Base-by-base conservation (phyloP, 2,329 filamentous ascomycete species). In the Claviceps monticola region DNA sequence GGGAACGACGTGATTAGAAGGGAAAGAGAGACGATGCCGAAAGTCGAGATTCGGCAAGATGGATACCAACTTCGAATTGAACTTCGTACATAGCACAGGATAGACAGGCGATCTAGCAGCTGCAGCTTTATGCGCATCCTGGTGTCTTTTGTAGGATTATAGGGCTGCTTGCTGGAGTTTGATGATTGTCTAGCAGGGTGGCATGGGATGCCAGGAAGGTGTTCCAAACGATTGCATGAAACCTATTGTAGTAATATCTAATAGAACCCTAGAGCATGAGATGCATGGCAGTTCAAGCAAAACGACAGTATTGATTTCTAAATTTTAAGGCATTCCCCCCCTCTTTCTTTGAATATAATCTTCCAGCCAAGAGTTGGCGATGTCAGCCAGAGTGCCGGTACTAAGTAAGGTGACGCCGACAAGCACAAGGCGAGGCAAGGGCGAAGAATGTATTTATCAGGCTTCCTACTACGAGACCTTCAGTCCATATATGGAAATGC, bases 1-100 rank as follows among this genome's bases (percentile, higher is more conserved):
- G 86, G 81, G 86, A 94, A 74, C 77, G 75, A 66, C 75, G 85
- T 61, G 71, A 79, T 51, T 68, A 68, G 13, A 44, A 37, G 14
- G 8, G 3, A 4, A 19, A 17, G 23, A 34, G 14, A 13, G 16
- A 7, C 16, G 11, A 17, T 3, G 37, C 39, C 16, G 13, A 14
- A 19, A 26, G 8, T 44, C 21, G 14, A 21, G 29, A 7, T 16
- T 11, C 13, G 39, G 39, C 16, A 7, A 21, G 21, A 8, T n/a
- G 21, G 14, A 43, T 11, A 34, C 29, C 29, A 11, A 19, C 11
- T 11, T 9, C 16, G 13, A 36, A 36, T 26, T 21, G 14, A 29
- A 45, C 43, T 21, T 45, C 3, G 37, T 26, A 26, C 41, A 19
- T 21, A 9, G 23, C 48, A 48, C 48, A 29, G 34, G 14, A 48